phyloP scores from a whole-genome alignment of 129 eudicot genomes.

The Flaveria trinervia region DNA sequence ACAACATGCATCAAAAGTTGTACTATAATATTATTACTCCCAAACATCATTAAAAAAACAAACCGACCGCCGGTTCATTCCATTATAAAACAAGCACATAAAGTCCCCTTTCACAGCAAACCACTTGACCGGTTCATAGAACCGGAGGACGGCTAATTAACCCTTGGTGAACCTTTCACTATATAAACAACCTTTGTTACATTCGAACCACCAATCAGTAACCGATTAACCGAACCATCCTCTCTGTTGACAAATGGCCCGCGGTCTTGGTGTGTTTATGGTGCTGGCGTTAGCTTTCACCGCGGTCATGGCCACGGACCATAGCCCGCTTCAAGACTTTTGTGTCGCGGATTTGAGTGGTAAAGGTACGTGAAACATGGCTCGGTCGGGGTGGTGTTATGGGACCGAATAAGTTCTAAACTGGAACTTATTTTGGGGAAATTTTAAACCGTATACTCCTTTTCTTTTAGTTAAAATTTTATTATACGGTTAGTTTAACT shows the following conservation, averaged over 20 bases:
- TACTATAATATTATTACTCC: not conserved
- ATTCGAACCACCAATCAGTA: constrained; percentile 21
- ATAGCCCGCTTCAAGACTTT: constrained; percentile 52
- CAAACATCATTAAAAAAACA: constrained; percentile 13
- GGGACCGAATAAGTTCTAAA: not conserved
- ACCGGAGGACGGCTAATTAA: constrained; percentile 29
- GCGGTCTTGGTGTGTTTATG: not conserved
- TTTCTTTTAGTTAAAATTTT: too few relatives aligned
- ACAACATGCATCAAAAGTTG: constrained; percentile 14
- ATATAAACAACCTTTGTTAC: constrained; percentile 27
- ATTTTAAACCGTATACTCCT: not conserved
- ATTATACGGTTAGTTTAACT: too few relatives aligned
- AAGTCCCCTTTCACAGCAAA: not conserved
- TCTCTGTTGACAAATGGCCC: constrained; percentile 17
- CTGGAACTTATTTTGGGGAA: not conserved
- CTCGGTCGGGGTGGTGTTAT: too few relatives aligned
- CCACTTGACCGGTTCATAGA: constrained; percentile 4
- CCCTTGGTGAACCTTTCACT: constrained; percentile 7
- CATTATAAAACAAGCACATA: constrained; percentile 24
- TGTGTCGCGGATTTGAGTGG: constrained; percentile 39
- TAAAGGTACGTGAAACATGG: constrained; percentile 23
- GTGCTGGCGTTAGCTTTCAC: constrained; percentile 28
- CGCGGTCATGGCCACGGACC: constrained; percentile 36
- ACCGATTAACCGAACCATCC: not conserved
- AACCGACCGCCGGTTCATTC: constrained; percentile 12